A percentile compares a stretch with the other conserved stretches of the same genome.
phyloP scores from a whole-genome alignment of 495 filamentous ascomycete species.

The Immersiella caudata region DNA sequence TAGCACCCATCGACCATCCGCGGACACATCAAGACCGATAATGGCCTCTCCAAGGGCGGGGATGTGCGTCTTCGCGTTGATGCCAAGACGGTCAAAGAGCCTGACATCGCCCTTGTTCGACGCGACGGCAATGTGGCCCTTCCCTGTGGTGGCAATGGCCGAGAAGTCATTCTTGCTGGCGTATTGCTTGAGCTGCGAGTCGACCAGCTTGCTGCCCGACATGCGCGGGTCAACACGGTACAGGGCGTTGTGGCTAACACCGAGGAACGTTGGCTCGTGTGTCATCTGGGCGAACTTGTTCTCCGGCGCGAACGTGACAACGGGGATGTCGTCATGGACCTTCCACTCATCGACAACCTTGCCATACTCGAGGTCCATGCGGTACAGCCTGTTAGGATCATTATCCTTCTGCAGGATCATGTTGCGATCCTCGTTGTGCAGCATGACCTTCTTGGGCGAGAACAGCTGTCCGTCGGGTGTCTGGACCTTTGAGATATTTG shows the following conservation, averaged over 20 bases:
- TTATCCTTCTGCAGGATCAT: conserved; percentile 87
- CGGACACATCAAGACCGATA: conserved; percentile 90
- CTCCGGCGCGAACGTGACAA: conserved; percentile 87
- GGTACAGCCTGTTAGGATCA: conserved; percentile 90
- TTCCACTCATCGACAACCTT: conserved; percentile 99
- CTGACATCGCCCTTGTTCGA: conserved; percentile 98
- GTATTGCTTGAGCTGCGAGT: conserved; percentile 92
- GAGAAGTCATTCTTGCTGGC: conserved; percentile 96
- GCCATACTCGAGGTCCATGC: conserved; percentile 97
- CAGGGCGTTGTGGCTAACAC: conserved; percentile 85
- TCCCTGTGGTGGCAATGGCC: conserved; percentile 87
- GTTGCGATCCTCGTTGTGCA: conserved; percentile 88
- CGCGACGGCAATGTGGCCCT: conserved; percentile 94
- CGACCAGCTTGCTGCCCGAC: conserved; percentile 88
- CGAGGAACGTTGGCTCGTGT: conserved; percentile 89
- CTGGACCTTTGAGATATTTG: conserved; percentile 93
- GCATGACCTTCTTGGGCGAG: conserved; percentile 96
- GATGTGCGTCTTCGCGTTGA: conserved; percentile 96
- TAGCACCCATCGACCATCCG: conserved; percentile 93
- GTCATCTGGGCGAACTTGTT: conserved; percentile 99
- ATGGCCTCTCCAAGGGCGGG: conserved; percentile 95
- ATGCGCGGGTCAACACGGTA: conserved; percentile 94
- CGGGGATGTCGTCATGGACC: conserved; percentile 94
- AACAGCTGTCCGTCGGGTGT: conserved; percentile 87
- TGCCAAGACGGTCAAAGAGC: conserved; percentile 92